Conservation (phyloP, 2,329 filamentous ascomycete genomes). For the Pseudopyricularia javanii region DNA sequence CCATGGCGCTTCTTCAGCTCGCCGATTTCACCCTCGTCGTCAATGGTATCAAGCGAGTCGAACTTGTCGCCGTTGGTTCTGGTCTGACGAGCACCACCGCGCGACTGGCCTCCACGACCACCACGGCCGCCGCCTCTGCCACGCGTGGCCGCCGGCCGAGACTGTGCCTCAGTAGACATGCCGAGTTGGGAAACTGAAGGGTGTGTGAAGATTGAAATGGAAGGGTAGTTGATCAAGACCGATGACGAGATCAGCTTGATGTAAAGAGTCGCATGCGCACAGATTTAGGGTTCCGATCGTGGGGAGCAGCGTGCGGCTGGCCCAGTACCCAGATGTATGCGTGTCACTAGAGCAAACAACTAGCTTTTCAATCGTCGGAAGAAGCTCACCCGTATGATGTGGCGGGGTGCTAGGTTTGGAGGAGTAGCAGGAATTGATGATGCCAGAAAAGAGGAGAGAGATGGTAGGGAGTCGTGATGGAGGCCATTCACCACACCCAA, state of each 20-base stretch:
- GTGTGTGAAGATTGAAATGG: constrained; percentile 10
- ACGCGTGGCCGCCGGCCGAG: constrained; percentile 70
- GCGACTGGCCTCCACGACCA: constrained; percentile 64
- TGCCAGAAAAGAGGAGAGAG: not conserved
- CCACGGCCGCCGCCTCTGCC: constrained; percentile 85
- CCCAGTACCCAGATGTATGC: not conserved
- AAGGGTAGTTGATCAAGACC: constrained; percentile 1
- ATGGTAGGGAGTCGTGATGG: constrained; percentile 1
- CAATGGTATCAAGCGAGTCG: constrained; percentile 44
- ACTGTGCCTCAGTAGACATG: constrained; percentile 96
- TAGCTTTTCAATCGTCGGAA: not conserved
- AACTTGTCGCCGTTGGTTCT: constrained; percentile 66
- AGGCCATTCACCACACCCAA: not conserved
- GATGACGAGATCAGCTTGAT: constrained; percentile 1
- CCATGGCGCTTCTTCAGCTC: constrained; percentile 86
- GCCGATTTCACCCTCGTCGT: constrained; percentile 81
- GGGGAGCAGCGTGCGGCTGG: not conserved
- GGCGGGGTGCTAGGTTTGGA: not conserved
- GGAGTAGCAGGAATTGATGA: constrained; percentile 1
- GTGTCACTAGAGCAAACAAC: not conserved
- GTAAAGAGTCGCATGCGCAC: constrained; percentile 1
- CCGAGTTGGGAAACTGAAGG: constrained; percentile 21
- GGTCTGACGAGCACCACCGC: constrained; percentile 54
- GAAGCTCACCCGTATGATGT: constrained; percentile 1
- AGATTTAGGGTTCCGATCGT: constrained; percentile 1